Conservation (phyloP, 129 eudicot genomes). For the Centaurea solstitialis region DNA sequence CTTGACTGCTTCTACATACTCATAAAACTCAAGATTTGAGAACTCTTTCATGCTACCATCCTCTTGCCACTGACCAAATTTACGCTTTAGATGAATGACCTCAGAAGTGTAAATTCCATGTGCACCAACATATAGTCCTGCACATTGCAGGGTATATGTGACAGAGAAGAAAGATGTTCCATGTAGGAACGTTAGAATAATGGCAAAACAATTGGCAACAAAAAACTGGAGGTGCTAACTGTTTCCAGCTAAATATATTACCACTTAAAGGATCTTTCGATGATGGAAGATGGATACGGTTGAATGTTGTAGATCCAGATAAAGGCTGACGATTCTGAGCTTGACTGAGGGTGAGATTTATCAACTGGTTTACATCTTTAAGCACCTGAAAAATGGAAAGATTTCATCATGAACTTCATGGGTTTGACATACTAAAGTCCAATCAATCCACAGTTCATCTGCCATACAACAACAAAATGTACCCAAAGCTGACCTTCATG, state of each 20-base stretch:
- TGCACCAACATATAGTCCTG: conserved; percentile 91
- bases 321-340: conserved; percentile 67
- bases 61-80: conserved; percentile 91
- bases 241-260: conserved; percentile 15
- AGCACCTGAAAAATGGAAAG: conserved; percentile 55
- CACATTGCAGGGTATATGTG: conserved; percentile 7
- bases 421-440: background rate
- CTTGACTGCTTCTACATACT: conserved; percentile 95
- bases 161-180: background rate
- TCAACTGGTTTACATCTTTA: conserved; percentile 62
- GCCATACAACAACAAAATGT: background rate
- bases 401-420: conserved; percentile 5
- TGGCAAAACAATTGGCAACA: background rate
- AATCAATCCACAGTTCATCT: conserved; percentile 1
- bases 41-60: conserved; percentile 50
- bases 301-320: conserved; percentile 89
- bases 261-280: conserved; percentile 83
- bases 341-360: conserved; percentile 61
- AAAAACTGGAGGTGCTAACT: background rate
- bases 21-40: conserved; percentile 74
- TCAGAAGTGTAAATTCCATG: conserved; percentile 80
- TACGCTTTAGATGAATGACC: conserved; percentile 81
- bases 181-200: background rate
- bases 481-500: conserved; percentile 58
- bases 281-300: conserved; percentile 70